These are phyloP conservation scores for Solanum peruvianum DNA, from an alignment of 257 asterid species.

Conservation along the genomic window DNA sequence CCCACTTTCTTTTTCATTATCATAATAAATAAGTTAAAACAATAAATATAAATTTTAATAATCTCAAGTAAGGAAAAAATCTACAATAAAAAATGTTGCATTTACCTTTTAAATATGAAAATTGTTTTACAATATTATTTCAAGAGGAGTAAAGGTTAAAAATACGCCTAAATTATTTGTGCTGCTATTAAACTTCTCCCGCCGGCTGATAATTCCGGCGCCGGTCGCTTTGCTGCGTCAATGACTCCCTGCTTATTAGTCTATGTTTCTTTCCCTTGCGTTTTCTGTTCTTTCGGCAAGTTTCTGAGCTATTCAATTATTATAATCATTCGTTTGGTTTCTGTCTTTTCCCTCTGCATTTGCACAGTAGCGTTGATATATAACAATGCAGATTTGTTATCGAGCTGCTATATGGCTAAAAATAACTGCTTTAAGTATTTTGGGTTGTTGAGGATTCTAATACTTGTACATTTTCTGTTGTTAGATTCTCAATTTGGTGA, in stretches of 20 bases:
- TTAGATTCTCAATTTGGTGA: neutral
- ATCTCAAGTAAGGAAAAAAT: neutral
- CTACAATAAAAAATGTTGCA: too few species aligned
- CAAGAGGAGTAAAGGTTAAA: too few species aligned
- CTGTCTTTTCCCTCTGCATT: neutral
- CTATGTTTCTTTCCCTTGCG: neutral
- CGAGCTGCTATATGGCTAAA: too few species aligned
- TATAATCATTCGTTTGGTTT: neutral
- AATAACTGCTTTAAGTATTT: neutral
- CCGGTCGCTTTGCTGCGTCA: neutral
- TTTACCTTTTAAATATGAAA: too few species aligned
- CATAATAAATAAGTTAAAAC: neutral
- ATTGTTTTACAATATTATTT: too few species aligned
- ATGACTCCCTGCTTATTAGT: neutral
- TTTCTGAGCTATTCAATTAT: neutral
- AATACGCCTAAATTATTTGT: too few species aligned
- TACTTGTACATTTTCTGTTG: neutral
- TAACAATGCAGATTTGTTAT: too few species aligned
- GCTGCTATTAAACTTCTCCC: too few species aligned
- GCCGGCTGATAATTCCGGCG: neutral
- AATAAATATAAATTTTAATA: neutral
- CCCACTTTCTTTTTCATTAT: neutral
- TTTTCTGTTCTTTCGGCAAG: neutral
- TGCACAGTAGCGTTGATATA: neutral
- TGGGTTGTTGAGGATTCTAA: neutral